These are phyloP conservation scores for Macadamia integrifolia DNA, from an alignment of 164 flowering plant genomes.

Conservation along the genomic window DNA sequence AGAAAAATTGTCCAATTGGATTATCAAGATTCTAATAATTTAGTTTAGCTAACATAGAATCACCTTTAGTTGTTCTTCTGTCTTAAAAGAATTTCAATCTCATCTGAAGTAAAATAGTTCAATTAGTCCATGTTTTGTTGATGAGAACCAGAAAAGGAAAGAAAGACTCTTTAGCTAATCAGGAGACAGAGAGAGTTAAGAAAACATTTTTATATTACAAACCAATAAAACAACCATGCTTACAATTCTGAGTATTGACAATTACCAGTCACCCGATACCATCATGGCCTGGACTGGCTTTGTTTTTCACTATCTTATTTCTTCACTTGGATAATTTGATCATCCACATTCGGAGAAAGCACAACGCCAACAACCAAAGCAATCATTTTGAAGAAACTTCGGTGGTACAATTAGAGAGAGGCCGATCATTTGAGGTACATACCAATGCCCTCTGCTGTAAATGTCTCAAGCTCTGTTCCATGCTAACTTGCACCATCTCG, in stretches of 20 bases:
- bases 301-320: conserved; percentile 6
- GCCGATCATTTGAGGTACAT: conserved; percentile 62
- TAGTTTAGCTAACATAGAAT: no score
- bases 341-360: neutral
- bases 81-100: no score
- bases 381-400: conserved; percentile 52
- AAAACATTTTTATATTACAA: conserved; percentile 11
- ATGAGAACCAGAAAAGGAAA: neutral
- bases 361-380: conserved; percentile 1
- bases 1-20: no score
- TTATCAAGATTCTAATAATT: no score
- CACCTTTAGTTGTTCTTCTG: no score
- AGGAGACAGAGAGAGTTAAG: neutral
- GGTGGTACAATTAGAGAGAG: conserved; percentile 42
- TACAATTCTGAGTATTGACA: conserved; percentile 11
- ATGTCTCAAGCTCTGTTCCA: conserved; percentile 94
- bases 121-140: neutral
- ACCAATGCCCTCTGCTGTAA: conserved; percentile 80
- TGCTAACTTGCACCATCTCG: conserved; percentile 96
- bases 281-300: conserved; percentile 80
- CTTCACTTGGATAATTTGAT: neutral
- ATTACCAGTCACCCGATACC: conserved; percentile 35
- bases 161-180: no score
- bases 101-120: no score
- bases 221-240: conserved; percentile 6